Evolutionary conservation across 768 basidiomycete genomes (phyloP).

Genomic region (Rhizopogon vulgaris): DNA sequence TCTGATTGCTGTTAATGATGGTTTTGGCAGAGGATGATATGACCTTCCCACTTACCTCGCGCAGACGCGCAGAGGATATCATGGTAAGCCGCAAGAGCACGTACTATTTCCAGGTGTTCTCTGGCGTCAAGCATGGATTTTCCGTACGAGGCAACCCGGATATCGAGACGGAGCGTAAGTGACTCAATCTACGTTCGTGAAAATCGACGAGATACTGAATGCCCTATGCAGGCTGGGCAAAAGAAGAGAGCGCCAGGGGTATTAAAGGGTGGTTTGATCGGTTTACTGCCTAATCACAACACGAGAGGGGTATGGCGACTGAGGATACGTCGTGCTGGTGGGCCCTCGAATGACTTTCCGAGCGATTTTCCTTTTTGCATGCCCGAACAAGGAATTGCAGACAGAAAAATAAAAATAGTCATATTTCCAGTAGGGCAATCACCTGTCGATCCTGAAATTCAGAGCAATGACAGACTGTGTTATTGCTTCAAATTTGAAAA

Average conservation of each 20-base stretch:
- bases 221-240: conserved; percentile 43
- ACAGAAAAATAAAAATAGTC: too few species aligned
- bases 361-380: too few species aligned
- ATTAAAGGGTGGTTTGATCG: conserved; percentile 43
- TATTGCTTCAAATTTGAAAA: too few species aligned
- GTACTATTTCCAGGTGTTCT: conserved; percentile 54
- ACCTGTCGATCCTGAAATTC: too few species aligned
- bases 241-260: conserved; percentile 47
- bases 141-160: conserved; percentile 11
- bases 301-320: neutral
- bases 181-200: too few species aligned
- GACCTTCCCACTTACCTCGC: conserved; percentile 41
- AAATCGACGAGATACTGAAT: neutral
- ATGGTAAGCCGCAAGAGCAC: conserved; percentile 38
- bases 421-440: too few species aligned
- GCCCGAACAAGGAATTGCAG: too few species aligned
- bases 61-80: conserved; percentile 51
- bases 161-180: conserved; percentile 16
- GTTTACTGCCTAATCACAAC: conserved; percentile 18
- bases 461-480: too few species aligned
- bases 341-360: too few species aligned
- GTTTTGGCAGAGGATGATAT: conserved; percentile 39
- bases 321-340: too few species aligned
- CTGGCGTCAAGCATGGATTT: conserved; percentile 28
- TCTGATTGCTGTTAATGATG: neutral